phyloP scores from a whole-genome alignment of 2,329 filamentous ascomycete species.

The Pseudopithomyces chartarum region DNA sequence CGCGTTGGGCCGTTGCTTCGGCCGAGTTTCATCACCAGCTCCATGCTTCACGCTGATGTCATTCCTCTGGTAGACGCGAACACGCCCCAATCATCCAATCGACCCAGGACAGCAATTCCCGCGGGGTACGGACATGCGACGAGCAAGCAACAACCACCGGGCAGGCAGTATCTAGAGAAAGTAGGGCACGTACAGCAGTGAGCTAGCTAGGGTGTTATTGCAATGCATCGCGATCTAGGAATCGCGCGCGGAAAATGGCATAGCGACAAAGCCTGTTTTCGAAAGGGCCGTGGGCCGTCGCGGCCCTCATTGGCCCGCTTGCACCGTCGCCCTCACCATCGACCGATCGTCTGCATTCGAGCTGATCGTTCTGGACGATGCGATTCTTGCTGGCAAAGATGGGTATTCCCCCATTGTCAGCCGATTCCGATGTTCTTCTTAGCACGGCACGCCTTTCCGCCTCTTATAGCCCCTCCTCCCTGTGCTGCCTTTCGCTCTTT shows the following conservation, averaged over 20 bases:
- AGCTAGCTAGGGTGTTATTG: not conserved
- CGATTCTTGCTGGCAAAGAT: not conserved
- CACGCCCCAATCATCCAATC: too few relatives aligned
- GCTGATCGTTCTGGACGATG: conserved; percentile 1
- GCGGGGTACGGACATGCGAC: too few relatives aligned
- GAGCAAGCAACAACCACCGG: too few relatives aligned
- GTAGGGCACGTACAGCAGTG: not conserved
- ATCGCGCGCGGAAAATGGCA: not conserved
- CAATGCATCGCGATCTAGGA: not conserved
- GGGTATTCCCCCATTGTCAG: not conserved
- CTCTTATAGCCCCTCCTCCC: conserved; percentile 1
- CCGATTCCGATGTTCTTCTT: conserved; percentile 1
- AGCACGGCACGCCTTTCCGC: not conserved
- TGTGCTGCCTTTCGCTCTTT: not conserved
- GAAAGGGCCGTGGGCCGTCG: not conserved
- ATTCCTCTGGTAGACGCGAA: too few relatives aligned
- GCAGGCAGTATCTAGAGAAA: too few relatives aligned
- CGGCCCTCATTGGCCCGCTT: not conserved
- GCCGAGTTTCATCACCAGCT: too few relatives aligned
- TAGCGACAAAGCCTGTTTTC: conserved; percentile 1
- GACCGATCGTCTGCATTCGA: not conserved
- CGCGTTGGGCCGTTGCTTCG: too few relatives aligned
- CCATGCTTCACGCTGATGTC: too few relatives aligned
- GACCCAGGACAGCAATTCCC: too few relatives aligned
- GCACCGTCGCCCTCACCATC: not conserved